Evolutionary conservation across 441 rosid genomes (phyloP), one percentile per base, ranked within the genome.

Genomic region (Raphanus hybrid): DNA sequence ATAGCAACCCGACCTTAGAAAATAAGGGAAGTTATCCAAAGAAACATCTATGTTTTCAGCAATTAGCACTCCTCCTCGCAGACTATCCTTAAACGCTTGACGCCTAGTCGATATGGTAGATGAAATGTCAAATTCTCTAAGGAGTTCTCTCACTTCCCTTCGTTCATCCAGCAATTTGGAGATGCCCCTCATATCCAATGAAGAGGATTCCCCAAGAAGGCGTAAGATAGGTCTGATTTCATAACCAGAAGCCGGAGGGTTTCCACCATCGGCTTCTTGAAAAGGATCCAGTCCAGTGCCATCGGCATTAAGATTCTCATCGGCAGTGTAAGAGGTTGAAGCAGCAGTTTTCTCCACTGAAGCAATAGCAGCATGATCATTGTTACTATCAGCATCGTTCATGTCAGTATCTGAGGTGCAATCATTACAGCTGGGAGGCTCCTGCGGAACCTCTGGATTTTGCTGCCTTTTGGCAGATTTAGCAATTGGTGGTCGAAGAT

Each of bases 1-100:
- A 68, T 15, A 75, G 52, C 29, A 70, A 59, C 16, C 67, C 74
- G 79, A 96, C 99, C 99, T 92, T 74, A 96, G 77, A 70, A 82
- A 96, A 73, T 96, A 96, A 20, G 99, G 98, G 72, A 96, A 94
- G 64, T 73, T 84, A 63, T 91, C 93, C 58, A 93, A 92, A 67
- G 99, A 89, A 79, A 92, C 86, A 15, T 92, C 98, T 63, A 92
- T 86, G 63, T 78, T 83, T 62, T 88, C 83, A 55, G 97, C 84
- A 82, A 74, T 82, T 41, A 90, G 84, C 81, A 92, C 81, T 79
- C 91, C 90, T 78, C 87, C 92, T 70, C 79, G 87, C 69, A 96
- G 78, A 86, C 87, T 86, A 67, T 93, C 94, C 80, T 86, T 92
- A 66, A 80, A 89, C 0, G 92, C 85, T 80, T 91, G 92, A 50